Conservation (phyloP, 257 asterid genomes). For the Nicotiana undulata region DNA sequence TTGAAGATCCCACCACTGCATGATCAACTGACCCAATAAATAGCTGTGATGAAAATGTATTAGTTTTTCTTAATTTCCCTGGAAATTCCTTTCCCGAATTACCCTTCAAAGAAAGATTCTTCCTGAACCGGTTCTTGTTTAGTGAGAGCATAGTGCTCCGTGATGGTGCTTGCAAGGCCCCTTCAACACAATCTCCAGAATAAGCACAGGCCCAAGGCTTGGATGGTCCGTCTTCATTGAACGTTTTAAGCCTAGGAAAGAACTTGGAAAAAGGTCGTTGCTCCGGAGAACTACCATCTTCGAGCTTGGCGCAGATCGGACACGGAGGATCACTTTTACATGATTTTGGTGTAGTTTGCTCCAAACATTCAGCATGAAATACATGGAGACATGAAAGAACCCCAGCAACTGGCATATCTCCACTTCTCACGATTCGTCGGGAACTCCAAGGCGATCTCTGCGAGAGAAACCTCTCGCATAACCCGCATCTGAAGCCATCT, state of each 20-base stretch:
- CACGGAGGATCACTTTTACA: conserved; percentile 84
- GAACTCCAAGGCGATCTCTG: conserved; percentile 97
- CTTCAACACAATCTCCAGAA: conserved; percentile 88
- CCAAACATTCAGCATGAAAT: conserved; percentile 95
- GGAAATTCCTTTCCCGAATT: conserved; percentile 48
- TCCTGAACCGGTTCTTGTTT: conserved; percentile 50
- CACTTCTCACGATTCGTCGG: conserved; percentile 65
- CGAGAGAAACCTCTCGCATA: conserved; percentile 82
- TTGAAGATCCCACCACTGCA: conserved; percentile 53
- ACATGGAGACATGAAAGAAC: conserved; percentile 88
- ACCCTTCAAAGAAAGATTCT: conserved; percentile 53
- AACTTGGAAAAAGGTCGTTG: conserved; percentile 49
- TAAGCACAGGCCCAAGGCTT: conserved; percentile 77
- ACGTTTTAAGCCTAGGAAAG: conserved; percentile 61
- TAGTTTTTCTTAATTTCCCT: conserved; percentile 54
- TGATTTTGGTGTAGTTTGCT: conserved; percentile 78
- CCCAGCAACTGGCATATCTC: conserved; percentile 93
- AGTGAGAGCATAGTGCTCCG: conserved; percentile 60
- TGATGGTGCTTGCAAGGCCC: conserved; percentile 59
- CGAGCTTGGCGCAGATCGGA: conserved; percentile 61
- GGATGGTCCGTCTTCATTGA: conserved; percentile 61
- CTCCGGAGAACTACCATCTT: conserved; percentile 59
- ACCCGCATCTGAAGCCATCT: conserved; percentile 59
- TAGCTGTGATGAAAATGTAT: conserved; percentile 53
- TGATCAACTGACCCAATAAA: conserved; percentile 44